Evolutionary conservation across 768 basidiomycete species (phyloP).

Genomic region (Auricularia heimuer): DNA sequence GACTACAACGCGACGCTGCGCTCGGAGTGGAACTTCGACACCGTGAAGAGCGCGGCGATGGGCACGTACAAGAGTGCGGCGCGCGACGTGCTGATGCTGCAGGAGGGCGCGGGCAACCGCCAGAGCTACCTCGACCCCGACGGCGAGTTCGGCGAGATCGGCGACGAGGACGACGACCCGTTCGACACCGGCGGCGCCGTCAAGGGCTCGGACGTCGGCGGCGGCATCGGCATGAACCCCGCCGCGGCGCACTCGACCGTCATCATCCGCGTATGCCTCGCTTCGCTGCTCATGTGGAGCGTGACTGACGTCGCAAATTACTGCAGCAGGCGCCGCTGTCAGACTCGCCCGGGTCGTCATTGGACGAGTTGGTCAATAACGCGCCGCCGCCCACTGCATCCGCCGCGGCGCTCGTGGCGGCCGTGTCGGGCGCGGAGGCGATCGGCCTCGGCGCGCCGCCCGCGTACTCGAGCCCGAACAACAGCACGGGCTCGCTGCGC

Average conservation of each 20-base stretch:
- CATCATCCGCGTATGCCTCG: slow-evolving; percentile 35
- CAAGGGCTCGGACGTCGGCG: slow-evolving; percentile 43
- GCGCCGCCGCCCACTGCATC: slow-evolving; percentile 27
- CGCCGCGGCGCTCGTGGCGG: slow-evolving; percentile 17
- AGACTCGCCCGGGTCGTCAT: not conserved
- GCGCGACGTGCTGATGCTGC: slow-evolving; percentile 48
- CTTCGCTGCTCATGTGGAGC: not conserved
- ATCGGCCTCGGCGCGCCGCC: slow-evolving; percentile 51
- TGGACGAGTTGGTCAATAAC: slow-evolving; percentile 26
- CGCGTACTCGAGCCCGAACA: slow-evolving; percentile 35
- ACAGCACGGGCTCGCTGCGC: slow-evolving; percentile 48
- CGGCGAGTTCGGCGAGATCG: slow-evolving; percentile 33
- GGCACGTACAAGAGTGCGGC: slow-evolving; percentile 68
- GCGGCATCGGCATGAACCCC: slow-evolving; percentile 36
- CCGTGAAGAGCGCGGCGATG: slow-evolving; percentile 58
- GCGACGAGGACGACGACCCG: slow-evolving; percentile 34
- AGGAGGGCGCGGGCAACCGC: slow-evolving; percentile 8
- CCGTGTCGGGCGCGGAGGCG: slow-evolving; percentile 2
- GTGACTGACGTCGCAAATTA: not conserved
- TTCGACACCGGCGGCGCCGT: slow-evolving; percentile 55
- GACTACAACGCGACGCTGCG: slow-evolving; percentile 65
- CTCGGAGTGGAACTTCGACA: slow-evolving; percentile 96
- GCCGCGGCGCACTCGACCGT: slow-evolving; percentile 63
- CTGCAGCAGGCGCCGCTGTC: too few relatives aligned
- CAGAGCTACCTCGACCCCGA: slow-evolving; percentile 30